Conservation (phyloP, 805 yeast genomes). For the Ogataea parapolymorpha region DNA sequence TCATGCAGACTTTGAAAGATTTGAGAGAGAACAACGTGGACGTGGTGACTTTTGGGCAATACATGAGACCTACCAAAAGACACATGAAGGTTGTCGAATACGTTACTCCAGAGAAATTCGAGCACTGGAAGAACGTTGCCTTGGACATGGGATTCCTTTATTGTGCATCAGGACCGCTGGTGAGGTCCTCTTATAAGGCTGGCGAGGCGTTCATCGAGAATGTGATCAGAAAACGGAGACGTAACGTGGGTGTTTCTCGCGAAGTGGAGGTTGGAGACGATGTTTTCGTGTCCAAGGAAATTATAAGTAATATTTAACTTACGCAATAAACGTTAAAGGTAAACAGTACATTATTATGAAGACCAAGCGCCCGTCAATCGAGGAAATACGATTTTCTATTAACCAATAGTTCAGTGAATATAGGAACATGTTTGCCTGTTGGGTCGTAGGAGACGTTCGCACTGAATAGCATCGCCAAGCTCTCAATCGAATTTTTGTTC, state of each 20-base stretch:
- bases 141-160: slow-evolving; percentile 87
- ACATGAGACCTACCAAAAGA: slow-evolving; percentile 97
- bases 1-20: slow-evolving; percentile 70
- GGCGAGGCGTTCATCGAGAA: slow-evolving; percentile 98
- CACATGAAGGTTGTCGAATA: slow-evolving; percentile 98
- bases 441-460: slow-evolving; percentile 22
- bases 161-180: slow-evolving; percentile 97
- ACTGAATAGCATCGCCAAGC: slow-evolving; percentile 37
- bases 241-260: slow-evolving; percentile 36
- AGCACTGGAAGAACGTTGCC: slow-evolving; percentile 86
- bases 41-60: slow-evolving; percentile 97
- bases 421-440: slow-evolving; percentile 16
- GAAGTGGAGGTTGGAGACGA: slow-evolving; percentile 33
- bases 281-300: slow-evolving; percentile 26
- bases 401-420: slow-evolving; percentile 14
- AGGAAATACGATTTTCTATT: slow-evolving; percentile 14
- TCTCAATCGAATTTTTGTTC: slow-evolving; percentile 77
- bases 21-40: slow-evolving; percentile 77
- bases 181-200: slow-evolving; percentile 94
- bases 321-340: neutral
- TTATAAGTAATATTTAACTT: slow-evolving; percentile 9
- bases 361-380: slow-evolving; percentile 1
- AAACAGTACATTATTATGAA: slow-evolving; percentile 2
- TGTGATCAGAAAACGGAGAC: slow-evolving; percentile 72
- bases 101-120: slow-evolving; percentile 90